Base-by-base conservation (phyloP, 2,329 filamentous ascomycete species). In the Gremmenia infestans region DNA sequence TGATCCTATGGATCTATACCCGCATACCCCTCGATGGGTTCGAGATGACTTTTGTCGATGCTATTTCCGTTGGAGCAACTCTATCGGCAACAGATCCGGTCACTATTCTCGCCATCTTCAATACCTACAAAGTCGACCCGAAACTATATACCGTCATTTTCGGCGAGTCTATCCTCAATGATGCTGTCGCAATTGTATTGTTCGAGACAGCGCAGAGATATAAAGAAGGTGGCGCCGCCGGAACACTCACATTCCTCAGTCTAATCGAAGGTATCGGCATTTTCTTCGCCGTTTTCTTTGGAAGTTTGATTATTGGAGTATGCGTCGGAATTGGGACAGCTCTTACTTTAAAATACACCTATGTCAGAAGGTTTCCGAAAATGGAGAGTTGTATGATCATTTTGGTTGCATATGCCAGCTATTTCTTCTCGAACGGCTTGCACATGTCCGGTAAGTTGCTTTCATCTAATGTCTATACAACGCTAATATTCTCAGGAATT, bases 111-210 rank as follows among this genome's bases (percentile, higher is more conserved):
- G 94, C 94, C 71, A 99, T 99, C 65, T 99, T 99, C 82, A 97
- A 97, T 72, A 89, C 94, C 1, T 99, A 97, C 82, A 97, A 97
- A 74, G 94, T 99, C 66, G 94, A 99, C 68, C 94, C 94, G 2
- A 97, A 97, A 74, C 82, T 99, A 17, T 99, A 99, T 75, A 99
- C 94, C 32, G 86, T 99, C 71, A 99, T 99, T 64, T 99, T 99
- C 72, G 94, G 94, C 70, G 94, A 99, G 75, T 96, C 93, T 7
- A 97, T 99, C 58, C 78, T 99, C 54, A 99, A 99, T 72, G 94
- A 99, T 76, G 94, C 94, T 46, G 93, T 99, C 68, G 94, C 94
- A 62, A 99, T 99, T 72, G 94, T 99, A 68, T 84, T 99, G 64
- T 99, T 99, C 74, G 93, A 99, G 76, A 97, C 94, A 4, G 94